Conservation (phyloP, 805 yeast species). For the Barnettozyma pratensis region DNA sequence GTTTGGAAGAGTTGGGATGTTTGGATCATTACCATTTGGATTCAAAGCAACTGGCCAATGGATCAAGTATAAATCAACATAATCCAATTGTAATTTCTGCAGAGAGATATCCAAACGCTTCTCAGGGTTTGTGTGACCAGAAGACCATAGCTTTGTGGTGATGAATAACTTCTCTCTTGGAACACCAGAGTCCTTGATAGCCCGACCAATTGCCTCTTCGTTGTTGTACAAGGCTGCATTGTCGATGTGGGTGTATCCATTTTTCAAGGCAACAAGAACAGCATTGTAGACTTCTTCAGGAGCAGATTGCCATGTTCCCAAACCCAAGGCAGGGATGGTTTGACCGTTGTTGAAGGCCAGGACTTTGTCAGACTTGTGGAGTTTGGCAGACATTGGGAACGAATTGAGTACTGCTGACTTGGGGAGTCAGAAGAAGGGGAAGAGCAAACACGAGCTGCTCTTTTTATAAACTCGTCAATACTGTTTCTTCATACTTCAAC, state of each 20-base stretch:
- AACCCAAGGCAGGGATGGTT: constrained; percentile 47
- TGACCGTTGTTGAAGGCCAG: constrained; percentile 42
- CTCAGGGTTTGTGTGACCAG: constrained; percentile 37
- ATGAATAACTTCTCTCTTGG: constrained; percentile 60
- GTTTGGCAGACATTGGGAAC: background rate
- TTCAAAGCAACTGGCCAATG: constrained; percentile 72
- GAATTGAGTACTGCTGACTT: background rate
- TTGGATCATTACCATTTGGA: constrained; percentile 30
- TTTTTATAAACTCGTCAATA: too few species aligned
- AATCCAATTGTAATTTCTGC: constrained; percentile 59
- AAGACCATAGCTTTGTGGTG: constrained; percentile 65
- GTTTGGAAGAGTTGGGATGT: constrained; percentile 20
- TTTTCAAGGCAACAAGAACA: constrained; percentile 11
- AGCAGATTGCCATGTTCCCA: constrained; percentile 42
- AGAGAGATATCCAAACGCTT: constrained; percentile 53
- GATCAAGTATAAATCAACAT: constrained; percentile 70
- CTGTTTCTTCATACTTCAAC: too few species aligned
- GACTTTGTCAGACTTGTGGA: constrained; percentile 5
- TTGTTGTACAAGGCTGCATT: constrained; percentile 52
- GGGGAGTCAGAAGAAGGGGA: background rate
- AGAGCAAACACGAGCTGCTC: background rate
- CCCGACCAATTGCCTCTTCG: constrained; percentile 50
- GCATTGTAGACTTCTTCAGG: constrained; percentile 21
- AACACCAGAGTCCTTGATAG: constrained; percentile 47
- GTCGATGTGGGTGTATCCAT: constrained; percentile 61